Conservation (phyloP, 192 early-diverging fungal genomes). For the Pecoramyces ruminantium region DNA sequence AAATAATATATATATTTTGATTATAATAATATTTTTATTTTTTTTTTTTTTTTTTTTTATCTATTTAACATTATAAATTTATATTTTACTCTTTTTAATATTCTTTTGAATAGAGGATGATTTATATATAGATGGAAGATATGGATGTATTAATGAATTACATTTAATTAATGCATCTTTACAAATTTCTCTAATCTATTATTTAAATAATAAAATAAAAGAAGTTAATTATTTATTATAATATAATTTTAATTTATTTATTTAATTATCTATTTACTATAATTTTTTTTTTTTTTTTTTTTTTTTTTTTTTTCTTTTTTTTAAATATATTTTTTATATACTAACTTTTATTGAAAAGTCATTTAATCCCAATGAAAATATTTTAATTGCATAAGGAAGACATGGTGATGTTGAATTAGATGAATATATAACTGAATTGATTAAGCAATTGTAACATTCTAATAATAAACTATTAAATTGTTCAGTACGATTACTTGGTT, state of each 20-base stretch:
- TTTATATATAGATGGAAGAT: not conserved
- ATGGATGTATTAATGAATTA: not conserved
- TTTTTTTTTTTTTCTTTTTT: too few relatives aligned
- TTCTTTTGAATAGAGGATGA: not conserved
- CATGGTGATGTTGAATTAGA: not conserved
- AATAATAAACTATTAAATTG: not conserved
- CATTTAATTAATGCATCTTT: not conserved
- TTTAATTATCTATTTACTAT: too few relatives aligned
- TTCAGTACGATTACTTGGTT: not conserved
- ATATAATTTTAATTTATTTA: too few relatives aligned
- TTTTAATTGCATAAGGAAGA: not conserved
- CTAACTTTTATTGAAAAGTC: not conserved
- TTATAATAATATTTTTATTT: too few relatives aligned
- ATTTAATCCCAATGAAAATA: not conserved
- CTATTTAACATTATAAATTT: too few relatives aligned
- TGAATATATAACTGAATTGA: not conserved
- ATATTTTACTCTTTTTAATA: not conserved
- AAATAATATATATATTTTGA: too few relatives aligned
- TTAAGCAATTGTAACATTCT: not conserved
- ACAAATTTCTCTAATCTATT: not conserved
- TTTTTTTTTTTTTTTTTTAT: too few relatives aligned
- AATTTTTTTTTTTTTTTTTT: too few relatives aligned
- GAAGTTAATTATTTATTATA: too few relatives aligned
- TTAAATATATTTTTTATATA: not conserved
- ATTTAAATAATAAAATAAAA: not conserved